Evolutionary conservation across 83 land plant species (phyloP), one percentile per base, ranked within the genome.

Genomic region (Diphasiastrum complanatum): DNA sequence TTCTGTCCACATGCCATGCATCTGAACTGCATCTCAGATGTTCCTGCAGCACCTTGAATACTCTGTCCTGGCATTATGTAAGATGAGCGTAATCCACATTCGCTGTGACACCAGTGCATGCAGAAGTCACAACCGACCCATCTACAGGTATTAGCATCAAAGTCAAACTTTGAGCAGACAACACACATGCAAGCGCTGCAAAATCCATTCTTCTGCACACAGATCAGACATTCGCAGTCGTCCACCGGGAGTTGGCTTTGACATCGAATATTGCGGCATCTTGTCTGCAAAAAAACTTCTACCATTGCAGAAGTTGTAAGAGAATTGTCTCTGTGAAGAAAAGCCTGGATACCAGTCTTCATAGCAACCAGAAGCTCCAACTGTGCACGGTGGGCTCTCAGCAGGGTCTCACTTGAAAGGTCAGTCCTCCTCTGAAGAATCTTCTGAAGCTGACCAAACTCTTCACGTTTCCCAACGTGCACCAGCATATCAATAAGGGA

Each of bases 1-100:
- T 84, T 79, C 25, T 76, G 69, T 45, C 76, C 84, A 76, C 97
- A 91, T 29, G 97, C 97, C 20, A 74, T 79, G 48, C 97, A 91
- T 52, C 74, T 79, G 58, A 91, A 91, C 26, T 82, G 64, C 85
- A 85, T 79, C 69, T 87, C 87, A 29, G 77, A 8, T 12, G 71
- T 45, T 11, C 61, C 76, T 28, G 61, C 43, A 48, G 65, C 69
- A 63, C 70, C 81, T 64, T 75, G n/a, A n/a, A n/a, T n/a, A n/a
- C n/a, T n/a, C 6, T 6, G 6, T 28, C 58, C 34, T 14, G 58
- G 58, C 6, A 11, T 54, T 22, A 54, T 54, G 33, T 54, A 54
- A 10, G 58, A 54, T 33, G 29, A 14, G 4, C 33, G 29, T 6
- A 54, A 11, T 33, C 58, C 58, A 28, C 58, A 54, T 14, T 54